A percentile compares a stretch with the other conserved stretches of the same genome.
phyloP scores from a whole-genome alignment of 805 yeast species.

The Barnettozyma sp. region DNA sequence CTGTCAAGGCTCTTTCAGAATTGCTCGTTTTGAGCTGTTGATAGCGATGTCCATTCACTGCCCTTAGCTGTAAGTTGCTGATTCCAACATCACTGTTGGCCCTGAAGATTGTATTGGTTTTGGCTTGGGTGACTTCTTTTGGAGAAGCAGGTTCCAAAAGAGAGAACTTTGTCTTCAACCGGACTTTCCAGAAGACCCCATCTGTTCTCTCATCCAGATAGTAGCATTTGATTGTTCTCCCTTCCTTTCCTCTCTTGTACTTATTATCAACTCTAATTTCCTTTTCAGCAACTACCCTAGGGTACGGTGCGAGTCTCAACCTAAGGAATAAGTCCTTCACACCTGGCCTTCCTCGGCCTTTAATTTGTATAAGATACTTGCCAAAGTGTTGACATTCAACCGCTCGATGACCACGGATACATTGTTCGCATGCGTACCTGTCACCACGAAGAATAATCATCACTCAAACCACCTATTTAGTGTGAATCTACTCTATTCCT shows the following conservation, averaged over 20 bases:
- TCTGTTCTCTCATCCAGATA: conserved; percentile 13
- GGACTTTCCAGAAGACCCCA: conserved; percentile 8
- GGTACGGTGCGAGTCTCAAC: conserved; percentile 7
- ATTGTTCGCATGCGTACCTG: conserved; percentile 77
- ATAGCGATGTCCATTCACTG: background rate
- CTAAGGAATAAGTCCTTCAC: conserved; percentile 24
- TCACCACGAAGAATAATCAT: conserved; percentile 79
- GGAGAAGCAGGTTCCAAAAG: background rate
- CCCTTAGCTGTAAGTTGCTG: background rate
- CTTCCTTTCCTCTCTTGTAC: conserved; percentile 8
- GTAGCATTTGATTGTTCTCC: conserved; percentile 9
- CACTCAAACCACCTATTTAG: background rate
- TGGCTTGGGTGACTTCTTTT: background rate
- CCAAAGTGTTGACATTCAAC: conserved; percentile 76
- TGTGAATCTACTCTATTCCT: background rate
- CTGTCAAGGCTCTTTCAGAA: background rate
- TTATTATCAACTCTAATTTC: conserved; percentile 14
- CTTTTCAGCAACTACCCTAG: conserved; percentile 2
- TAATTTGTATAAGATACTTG: conserved; percentile 76
- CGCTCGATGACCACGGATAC: conserved; percentile 90
- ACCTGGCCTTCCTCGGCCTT: conserved; percentile 80
- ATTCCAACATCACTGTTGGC: background rate
- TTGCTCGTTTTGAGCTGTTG: background rate
- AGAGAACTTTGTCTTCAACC: background rate
- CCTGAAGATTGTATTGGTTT: background rate